A percentile compares a stretch with the other conserved stretches of the same genome.
These are phyloP conservation scores for Ustilago bromivora DNA, from an alignment of 1,284 basidiomycete genomes.

Conservation along the genomic window DNA sequence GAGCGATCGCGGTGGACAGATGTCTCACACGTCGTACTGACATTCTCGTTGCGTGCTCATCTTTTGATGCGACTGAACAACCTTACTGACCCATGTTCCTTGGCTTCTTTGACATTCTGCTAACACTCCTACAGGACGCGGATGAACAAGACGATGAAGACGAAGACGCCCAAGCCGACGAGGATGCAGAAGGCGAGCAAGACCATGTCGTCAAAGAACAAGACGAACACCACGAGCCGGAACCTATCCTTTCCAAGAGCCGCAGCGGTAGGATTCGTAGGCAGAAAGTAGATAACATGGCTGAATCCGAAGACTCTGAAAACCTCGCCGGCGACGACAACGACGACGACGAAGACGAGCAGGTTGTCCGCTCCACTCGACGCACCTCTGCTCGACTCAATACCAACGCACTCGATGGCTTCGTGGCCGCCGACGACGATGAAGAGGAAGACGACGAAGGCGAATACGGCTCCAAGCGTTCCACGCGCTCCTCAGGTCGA, in stretches of 20 bases:
- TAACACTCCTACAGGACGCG: slow-evolving; percentile 12
- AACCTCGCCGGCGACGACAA: slow-evolving; percentile 28
- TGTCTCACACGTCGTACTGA: slow-evolving; percentile 16
- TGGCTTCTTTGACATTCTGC: no score
- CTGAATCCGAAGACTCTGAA: slow-evolving; percentile 39
- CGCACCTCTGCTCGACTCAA: slow-evolving; percentile 23
- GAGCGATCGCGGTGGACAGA: not conserved
- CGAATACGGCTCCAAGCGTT: slow-evolving; percentile 44
- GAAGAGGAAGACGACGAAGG: slow-evolving; percentile 59
- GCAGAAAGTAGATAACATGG: slow-evolving; percentile 19
- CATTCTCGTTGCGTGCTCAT: not conserved
- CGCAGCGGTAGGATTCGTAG: slow-evolving; percentile 49
- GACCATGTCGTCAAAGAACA: slow-evolving; percentile 15
- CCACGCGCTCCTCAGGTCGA: slow-evolving; percentile 35
- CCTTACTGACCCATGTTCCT: slow-evolving; percentile 14
- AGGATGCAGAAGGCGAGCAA: slow-evolving; percentile 31
- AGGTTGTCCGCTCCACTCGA: slow-evolving; percentile 13
- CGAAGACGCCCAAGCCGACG: slow-evolving; percentile 36
- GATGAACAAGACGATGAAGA: slow-evolving; percentile 42
- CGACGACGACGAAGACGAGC: slow-evolving; percentile 43
- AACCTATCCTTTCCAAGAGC: slow-evolving; percentile 27
- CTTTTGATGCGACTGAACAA: not conserved
- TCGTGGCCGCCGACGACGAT: slow-evolving; percentile 61
- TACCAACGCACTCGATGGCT: slow-evolving; percentile 50
- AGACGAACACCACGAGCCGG: slow-evolving; percentile 27